Evolutionary conservation across 139 green algal species (phyloP), one percentile per base, ranked within the genome.

Genomic region (Chlorella sp.): DNA sequence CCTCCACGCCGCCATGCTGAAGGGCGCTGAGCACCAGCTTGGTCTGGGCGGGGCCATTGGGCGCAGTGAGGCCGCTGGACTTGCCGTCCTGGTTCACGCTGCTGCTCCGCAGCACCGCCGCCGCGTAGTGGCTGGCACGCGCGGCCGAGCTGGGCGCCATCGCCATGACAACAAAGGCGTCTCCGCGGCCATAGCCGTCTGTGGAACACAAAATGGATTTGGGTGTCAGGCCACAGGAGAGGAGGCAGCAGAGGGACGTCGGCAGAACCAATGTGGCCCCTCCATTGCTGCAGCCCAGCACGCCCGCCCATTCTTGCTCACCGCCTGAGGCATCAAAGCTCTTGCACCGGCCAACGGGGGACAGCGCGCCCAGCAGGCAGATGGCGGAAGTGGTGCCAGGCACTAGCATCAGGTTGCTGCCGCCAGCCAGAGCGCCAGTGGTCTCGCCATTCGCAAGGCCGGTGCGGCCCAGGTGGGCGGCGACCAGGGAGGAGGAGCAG

Each of bases 31-130:
- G 53, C 31, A 94, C 72, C 12, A 96, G 82, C 1, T 79, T 68
- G 29, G 85, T 74, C 66, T 97, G 93, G 14, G 83, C 83, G 1
- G 89, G 89, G 2, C 92, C 92, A 59, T 95, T 89, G 0, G 92
- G 91, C 2, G 93, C 93, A 2, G 93, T 98, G 12, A 98, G 79
- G 42, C 87, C 86, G 65, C 84, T 93, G 55, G 88, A 94, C 43
- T 92, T 86, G 12, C 94, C 94, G 68, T 96, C 94, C 82, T 97
- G 92, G 77, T 97, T 97, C 9, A 98, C 90, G 4, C 88, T 80
- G 27, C 77, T 87, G 17, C 88, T 85, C 0, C 66, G 48, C 0
- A 96, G 27, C 29, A 92, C 14, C 33, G 79, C 80, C 8, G 83
- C 42, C 36, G 55, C 27, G 21, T 40, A 23, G 3, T 5, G 7